Evolutionary conservation across 352 stramenopile genomes (phyloP), one percentile per base, ranked within the genome.

Genomic region (Phytophthora syringae): DNA sequence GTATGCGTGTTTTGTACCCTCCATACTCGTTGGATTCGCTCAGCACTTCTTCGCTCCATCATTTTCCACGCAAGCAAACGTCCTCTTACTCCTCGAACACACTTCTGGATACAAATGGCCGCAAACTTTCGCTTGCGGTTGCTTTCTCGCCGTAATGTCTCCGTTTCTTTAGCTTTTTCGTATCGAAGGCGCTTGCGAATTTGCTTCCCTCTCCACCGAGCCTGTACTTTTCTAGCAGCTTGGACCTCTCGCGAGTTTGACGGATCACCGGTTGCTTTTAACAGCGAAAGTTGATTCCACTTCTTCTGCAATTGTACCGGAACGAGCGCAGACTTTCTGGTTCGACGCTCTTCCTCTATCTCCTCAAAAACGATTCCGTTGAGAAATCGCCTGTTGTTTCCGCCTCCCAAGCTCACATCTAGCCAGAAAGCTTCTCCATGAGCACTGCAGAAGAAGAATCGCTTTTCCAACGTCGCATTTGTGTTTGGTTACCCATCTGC

Each of bases 31-130:
- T 92, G 84, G 20, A 92, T 90, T 4, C 70, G 67, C 2, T 39
- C 7, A 1, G 76, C 81, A 61, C 74, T 76, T 7, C 52, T 44
- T n/a, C 77, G 49, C n/a, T 86, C 60, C 43, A 89, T 72, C 18
- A 40, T 28, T 12, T 61, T 13, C 84, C 78, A 90, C 20, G 70
- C 79, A 27, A 58, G 30, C 1, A 48, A 25, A 25, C 84, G 69
- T 5, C 80, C 84, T 61, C 76, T 60, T 3, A 90, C 74, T 4
- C 81, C 81, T 48, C 80, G 79, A n/a, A 88, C 48, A 27, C 55
- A 74, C n/a, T 68, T 82, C 44, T 92, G 83, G 34, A 92, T 92
- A 18, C 70, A 82, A 43, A 74, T 59, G 0, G 79, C 83, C 7
- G 79, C 79, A 18, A 58, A 24, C 10, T 60, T 76, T 6, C 68